Percentiles rank a stretch among this genome's conserved stretches.
These are phyloP conservation scores for Trifolium fragiferum DNA, from an alignment of 306 rosid species.

Conservation along the genomic window DNA sequence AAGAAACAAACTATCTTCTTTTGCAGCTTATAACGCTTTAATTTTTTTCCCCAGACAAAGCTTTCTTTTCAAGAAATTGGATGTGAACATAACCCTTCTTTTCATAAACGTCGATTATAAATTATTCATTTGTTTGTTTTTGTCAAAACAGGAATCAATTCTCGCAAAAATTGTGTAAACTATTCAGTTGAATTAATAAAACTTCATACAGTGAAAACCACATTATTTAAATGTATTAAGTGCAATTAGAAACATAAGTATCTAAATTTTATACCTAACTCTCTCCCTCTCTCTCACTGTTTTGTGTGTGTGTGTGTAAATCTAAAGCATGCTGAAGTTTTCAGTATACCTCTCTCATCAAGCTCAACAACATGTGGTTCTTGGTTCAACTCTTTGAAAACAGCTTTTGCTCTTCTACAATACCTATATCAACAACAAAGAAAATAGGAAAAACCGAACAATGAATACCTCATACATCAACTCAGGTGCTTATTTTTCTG, in stretches of 20 bases:
- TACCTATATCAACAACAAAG: constrained; percentile 62
- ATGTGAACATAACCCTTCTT: constrained; percentile 17
- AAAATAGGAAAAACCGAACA: constrained; percentile 19
- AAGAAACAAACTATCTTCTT: constrained; percentile 22
- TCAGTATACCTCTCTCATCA: constrained; percentile 76
- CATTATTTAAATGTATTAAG: too few relatives aligned
- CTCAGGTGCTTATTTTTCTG: neutral
- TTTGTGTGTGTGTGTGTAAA: neutral
- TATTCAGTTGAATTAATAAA: neutral
- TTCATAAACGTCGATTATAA: constrained; percentile 22
- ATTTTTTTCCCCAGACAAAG: neutral
- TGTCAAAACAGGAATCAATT: constrained; percentile 16
- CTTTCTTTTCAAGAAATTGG: constrained; percentile 14
- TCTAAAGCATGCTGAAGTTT: constrained; percentile 26
- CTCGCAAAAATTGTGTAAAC: neutral
- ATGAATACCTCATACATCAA: neutral
- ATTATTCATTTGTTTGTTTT: constrained; percentile 29
- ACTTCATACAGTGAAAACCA: too few relatives aligned
- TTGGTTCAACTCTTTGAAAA: constrained; percentile 79
- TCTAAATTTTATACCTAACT: too few relatives aligned
- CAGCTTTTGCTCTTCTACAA: constrained; percentile 82
- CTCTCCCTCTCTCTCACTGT: neutral
- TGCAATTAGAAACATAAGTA: too few relatives aligned
- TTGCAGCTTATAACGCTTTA: constrained; percentile 14
- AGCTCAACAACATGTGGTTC: constrained; percentile 85